Base-by-base conservation (phyloP, 306 rosid genomes). In the Casuarina glauca region DNA sequence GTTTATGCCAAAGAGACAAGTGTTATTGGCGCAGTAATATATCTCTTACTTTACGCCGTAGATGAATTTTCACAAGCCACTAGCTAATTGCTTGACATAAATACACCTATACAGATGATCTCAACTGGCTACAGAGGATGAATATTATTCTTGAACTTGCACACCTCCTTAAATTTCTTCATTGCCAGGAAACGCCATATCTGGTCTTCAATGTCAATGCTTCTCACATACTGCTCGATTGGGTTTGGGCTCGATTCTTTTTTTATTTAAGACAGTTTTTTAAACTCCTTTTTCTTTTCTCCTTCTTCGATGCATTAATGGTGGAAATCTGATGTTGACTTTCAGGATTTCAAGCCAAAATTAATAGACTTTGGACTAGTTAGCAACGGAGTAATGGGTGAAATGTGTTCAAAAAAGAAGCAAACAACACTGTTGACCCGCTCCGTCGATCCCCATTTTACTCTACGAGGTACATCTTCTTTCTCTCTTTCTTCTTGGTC, bases 261-360 rank as follows among this genome's bases (percentile, higher is more conserved):
- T 11, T 26, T 11, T 4, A 15, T 5, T 66, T 69, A 48, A 16
- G 10, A 39, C 70, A 35, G 26, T 44, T 73, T 8, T 43, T 78
- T 46, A 9, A 3, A n/a, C 15, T 35, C 10, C 13, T 42, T 54
- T 17, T 19, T 9, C 6, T 38, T 62, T 53, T 44, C 38, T 53
- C 35, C 42, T 13, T n/a, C 8, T 9, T 73, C 16, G 41, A 13
- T 72, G 4, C 8, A 41, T 44, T 53, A 16, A 69, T 61, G 48
- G 52, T 80, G 57, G 13, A 9, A 73, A 41, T 50, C 15, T n/a
- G 49, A 11, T 70, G 4, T 58, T 62, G 48, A 4, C 0, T 11
- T 10, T n/a, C 85, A 90, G 92, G 90, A 92, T 48, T 80, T 72
- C 83, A 86, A 53, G 76, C 90, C 91, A 73, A 88, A 83, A 62